These are phyloP conservation scores for Teratosphaeria pseudoeucalypti DNA, from an alignment of 2,329 filamentous ascomycete species.

Conservation along the genomic window DNA sequence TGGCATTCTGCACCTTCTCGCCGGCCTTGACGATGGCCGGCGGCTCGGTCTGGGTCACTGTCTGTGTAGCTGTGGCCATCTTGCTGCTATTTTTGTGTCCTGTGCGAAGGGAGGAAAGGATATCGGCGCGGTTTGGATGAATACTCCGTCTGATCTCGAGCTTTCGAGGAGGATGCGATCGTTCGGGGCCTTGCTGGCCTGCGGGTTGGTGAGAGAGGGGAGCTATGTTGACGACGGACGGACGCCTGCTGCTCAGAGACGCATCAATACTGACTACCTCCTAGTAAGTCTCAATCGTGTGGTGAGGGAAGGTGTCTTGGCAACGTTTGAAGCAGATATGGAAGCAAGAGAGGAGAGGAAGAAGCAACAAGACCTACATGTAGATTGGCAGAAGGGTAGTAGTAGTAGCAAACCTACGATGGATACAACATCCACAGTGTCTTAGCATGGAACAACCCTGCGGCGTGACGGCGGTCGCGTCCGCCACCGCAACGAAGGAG, in stretches of 20 bases:
- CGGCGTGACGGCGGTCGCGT: background rate
- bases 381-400: background rate
- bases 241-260: background rate
- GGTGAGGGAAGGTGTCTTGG: background rate
- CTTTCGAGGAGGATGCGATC: constrained; percentile 16
- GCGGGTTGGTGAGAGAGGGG: background rate
- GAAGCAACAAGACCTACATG: background rate
- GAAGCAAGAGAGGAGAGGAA: background rate
- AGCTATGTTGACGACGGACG: background rate
- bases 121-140: constrained; percentile 16
- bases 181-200: background rate
- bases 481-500: background rate
- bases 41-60: background rate
- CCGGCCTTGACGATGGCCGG: background rate
- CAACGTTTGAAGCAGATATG: background rate
- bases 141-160: constrained; percentile 14
- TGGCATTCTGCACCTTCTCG: constrained; percentile 18
- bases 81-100: constrained; percentile 3
- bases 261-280: background rate
- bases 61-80: constrained; percentile 1
- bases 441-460: background rate
- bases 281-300: background rate
- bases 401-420: background rate
- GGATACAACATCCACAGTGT: too few species aligned
- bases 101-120: constrained; percentile 6